These are phyloP conservation scores for Trichoderma gamsii DNA, from an alignment of 495 filamentous ascomycete genomes.

Conservation along the genomic window DNA sequence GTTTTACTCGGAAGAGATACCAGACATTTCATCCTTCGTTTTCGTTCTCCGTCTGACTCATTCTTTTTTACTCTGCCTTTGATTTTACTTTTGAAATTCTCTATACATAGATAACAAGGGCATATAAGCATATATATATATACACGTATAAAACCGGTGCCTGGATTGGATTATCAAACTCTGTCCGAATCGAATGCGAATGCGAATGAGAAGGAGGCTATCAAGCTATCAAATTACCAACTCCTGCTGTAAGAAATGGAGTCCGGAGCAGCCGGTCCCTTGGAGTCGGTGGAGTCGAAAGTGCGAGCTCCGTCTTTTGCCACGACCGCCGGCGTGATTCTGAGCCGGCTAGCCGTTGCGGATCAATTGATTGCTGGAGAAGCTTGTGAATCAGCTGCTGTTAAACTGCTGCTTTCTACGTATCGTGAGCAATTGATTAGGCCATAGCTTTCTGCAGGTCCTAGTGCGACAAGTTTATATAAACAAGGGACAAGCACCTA, in stretches of 20 bases:
- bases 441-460: too few species aligned
- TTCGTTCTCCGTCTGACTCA: background rate
- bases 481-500: background rate
- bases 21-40: background rate
- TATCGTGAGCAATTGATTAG: too few species aligned
- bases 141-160: background rate
- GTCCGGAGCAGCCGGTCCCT: background rate
- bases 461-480: too few species aligned
- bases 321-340: background rate
- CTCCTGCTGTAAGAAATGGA: background rate
- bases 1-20: background rate
- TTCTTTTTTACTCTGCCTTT: background rate
- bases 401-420: too few species aligned
- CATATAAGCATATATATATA: conserved; percentile 1
- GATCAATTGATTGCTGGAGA: too few species aligned
- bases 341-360: background rate
- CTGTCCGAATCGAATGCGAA: too few species aligned
- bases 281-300: background rate
- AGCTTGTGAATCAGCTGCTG: too few species aligned
- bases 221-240: too few species aligned
- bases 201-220: too few species aligned
- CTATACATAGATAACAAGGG: background rate
- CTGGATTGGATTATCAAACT: background rate
- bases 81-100: background rate
- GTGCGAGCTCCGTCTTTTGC: background rate